A percentile compares a stretch with the other conserved stretches of the same genome.
These are phyloP conservation scores for Cudoniella acicularis DNA, from an alignment of 495 filamentous ascomycete genomes.

Conservation along the genomic window DNA sequence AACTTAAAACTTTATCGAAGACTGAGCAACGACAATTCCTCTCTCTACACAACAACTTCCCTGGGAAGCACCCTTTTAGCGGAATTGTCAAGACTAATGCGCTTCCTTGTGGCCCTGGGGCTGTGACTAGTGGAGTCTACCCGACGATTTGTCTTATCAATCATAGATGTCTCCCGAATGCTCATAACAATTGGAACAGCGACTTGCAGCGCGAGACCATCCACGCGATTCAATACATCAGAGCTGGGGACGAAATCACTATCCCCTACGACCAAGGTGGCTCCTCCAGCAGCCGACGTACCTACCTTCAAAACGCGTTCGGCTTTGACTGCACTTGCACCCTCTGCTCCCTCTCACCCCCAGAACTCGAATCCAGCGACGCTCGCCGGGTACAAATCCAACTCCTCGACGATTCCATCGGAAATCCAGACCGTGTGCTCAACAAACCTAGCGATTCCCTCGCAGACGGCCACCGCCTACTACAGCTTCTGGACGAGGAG, in stretches of 20 bases:
- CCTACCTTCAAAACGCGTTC: constrained; percentile 31
- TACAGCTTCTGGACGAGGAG: constrained; percentile 34
- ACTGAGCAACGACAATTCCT: constrained; percentile 37
- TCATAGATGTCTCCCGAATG: constrained; percentile 41
- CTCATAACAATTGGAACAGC: constrained; percentile 36
- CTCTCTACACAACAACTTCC: constrained; percentile 39
- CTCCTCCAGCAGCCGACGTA: constrained; percentile 20
- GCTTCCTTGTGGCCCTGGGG: constrained; percentile 29
- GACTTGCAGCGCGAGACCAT: constrained; percentile 29
- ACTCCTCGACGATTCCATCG: constrained; percentile 31
- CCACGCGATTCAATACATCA: constrained; percentile 35
- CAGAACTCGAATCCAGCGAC: constrained; percentile 30
- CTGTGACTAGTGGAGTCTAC: constrained; percentile 31
- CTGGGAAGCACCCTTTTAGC: constrained; percentile 30
- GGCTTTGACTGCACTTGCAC: constrained; percentile 37
- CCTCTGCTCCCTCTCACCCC: constrained; percentile 28
- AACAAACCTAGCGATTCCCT: constrained; percentile 25
- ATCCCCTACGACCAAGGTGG: constrained; percentile 35
- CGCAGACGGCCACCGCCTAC: constrained; percentile 27
- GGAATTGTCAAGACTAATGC: constrained; percentile 37
- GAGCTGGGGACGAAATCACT: constrained; percentile 40
- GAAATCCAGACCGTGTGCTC: constrained; percentile 24
- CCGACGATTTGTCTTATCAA: constrained; percentile 35
- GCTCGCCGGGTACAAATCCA: constrained; percentile 31
- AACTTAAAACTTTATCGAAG: constrained; percentile 32